Base-by-base conservation (phyloP, 2,329 filamentous ascomycete genomes). In the Aspergillus flavus region DNA sequence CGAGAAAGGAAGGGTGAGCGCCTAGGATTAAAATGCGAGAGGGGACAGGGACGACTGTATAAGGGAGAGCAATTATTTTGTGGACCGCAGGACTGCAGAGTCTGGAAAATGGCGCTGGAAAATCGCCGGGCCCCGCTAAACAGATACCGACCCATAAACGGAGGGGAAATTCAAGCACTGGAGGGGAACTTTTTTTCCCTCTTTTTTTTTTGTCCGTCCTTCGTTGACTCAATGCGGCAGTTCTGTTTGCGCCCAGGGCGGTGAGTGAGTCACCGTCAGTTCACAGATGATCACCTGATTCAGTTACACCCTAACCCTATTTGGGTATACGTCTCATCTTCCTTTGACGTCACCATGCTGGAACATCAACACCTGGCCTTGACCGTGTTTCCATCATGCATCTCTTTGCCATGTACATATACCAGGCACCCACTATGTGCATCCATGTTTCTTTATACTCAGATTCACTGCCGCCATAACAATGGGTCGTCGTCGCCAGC, bases 111-210 rank as follows among this genome's bases (percentile, higher is more conserved):
- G 72, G 69, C 72, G 69, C 67, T 72, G 63, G 73, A 76, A 72
- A 78, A 70, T 72, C 69, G 71, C 70, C 73, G 74, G 65, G 75
- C 76, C 75, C 77, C 76, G 76, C 76, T 78, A 71, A 77, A 61
- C 66, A 76, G 67, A 74, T 66, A 68, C 63, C 69, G 77, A 76
- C 77, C 75, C 77, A 79, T 79, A 73, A 71, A 74, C 62, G 62
- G 68, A 71, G 68, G 64, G 63, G 66, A 60, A 63, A 54, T 61
- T 52, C 57, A 52, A 50, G 57, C 61, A 50, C 10, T 50, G 52
- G 70, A 69, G 67, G 72, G 71, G 71, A 67, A 68, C 58, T 64
- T 65, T 67, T 64, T 70, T 69, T 68, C 65, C 66, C 60, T 57
- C 64, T 67, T 64, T 66, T 68, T 64, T 56, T 66, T 68, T 71